A percentile compares a stretch with the other conserved stretches of the same genome.
These are phyloP conservation scores for Arachnopeziza araneosa DNA, from an alignment of 2,329 filamentous ascomycete genomes.

Conservation along the genomic window DNA sequence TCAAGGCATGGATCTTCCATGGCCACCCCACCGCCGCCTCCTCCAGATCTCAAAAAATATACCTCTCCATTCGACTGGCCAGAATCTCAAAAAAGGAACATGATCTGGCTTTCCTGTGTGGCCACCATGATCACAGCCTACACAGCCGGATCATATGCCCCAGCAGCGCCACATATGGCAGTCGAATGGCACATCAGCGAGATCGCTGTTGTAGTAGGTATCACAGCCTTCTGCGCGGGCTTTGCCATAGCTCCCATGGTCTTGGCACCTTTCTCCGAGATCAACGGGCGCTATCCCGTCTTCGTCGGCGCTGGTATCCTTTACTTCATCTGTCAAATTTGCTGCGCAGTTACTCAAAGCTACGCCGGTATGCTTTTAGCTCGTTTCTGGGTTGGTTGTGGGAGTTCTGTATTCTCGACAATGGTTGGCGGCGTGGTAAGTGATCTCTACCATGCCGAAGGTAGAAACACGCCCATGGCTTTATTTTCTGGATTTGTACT, in stretches of 20 bases:
- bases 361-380: constrained; percentile 70
- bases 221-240: constrained; percentile 76
- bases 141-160: constrained; percentile 73
- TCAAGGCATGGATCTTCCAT: constrained; percentile 12
- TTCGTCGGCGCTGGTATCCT: constrained; percentile 69
- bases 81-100: constrained; percentile 58
- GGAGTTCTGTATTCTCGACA: constrained; percentile 73
- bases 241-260: constrained; percentile 84
- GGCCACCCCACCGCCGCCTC: constrained; percentile 40
- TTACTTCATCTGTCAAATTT: constrained; percentile 65
- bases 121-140: constrained; percentile 77
- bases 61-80: constrained; percentile 72
- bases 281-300: constrained; percentile 79
- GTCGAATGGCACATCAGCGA: constrained; percentile 58
- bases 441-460: constrained; percentile 73
- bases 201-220: constrained; percentile 65
- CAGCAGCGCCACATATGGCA: constrained; percentile 60
- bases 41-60: constrained; percentile 62
- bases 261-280: constrained; percentile 80
- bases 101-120: constrained; percentile 67
- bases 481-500: constrained; percentile 77
- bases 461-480: constrained; percentile 85
- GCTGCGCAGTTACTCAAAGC: constrained; percentile 64
- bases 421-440: constrained; percentile 91
- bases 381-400: constrained; percentile 72